Percentiles rank a stretch among this genome's conserved stretches.
Conservation (phyloP, 306 rosid genomes). For the Ammopiptanthus mongolicus region DNA sequence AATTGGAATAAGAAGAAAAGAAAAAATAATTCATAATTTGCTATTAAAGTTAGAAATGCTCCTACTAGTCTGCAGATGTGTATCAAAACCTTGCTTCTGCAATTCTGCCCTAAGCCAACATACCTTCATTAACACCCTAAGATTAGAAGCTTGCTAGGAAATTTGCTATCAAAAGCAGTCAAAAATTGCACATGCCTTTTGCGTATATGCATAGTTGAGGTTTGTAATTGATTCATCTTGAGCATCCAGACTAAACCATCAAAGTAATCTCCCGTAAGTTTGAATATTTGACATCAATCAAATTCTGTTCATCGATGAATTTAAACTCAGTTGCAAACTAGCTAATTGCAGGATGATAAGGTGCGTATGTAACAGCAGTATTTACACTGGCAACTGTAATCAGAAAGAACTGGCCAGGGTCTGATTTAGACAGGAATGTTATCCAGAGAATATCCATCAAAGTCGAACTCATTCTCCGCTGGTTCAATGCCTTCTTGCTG, state of each 20-base stretch:
- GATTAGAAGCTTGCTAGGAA: slow-evolving; percentile 52
- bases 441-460: slow-evolving; percentile 82
- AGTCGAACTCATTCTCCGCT: slow-evolving; percentile 71
- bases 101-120: slow-evolving; percentile 45
- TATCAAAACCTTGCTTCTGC: slow-evolving; percentile 55
- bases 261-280: slow-evolving; percentile 32
- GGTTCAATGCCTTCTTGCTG: slow-evolving; percentile 79
- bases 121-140: slow-evolving; percentile 44
- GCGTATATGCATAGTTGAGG: slow-evolving; percentile 43
- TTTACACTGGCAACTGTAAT: slow-evolving; percentile 58
- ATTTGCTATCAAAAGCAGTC: slow-evolving; percentile 42
- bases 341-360: slow-evolving; percentile 40
- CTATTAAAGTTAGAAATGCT: slow-evolving; percentile 60
- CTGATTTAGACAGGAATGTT: slow-evolving; percentile 70
- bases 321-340: slow-evolving; percentile 26
- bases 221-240: slow-evolving; percentile 32
- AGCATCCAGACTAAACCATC: slow-evolving; percentile 34
- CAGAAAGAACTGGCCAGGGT: slow-evolving; percentile 20
- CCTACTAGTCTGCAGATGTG: slow-evolving; percentile 43
- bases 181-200: slow-evolving; percentile 59
- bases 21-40: slow-evolving; percentile 29
- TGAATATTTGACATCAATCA: slow-evolving; percentile 36
- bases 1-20: slow-evolving; percentile 13
- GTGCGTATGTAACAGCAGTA: slow-evolving; percentile 47
- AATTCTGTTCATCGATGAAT: slow-evolving; percentile 29